Conservation (phyloP, 2,329 filamentous ascomycete genomes). For the Arthrobotrys pseudoclavata region DNA sequence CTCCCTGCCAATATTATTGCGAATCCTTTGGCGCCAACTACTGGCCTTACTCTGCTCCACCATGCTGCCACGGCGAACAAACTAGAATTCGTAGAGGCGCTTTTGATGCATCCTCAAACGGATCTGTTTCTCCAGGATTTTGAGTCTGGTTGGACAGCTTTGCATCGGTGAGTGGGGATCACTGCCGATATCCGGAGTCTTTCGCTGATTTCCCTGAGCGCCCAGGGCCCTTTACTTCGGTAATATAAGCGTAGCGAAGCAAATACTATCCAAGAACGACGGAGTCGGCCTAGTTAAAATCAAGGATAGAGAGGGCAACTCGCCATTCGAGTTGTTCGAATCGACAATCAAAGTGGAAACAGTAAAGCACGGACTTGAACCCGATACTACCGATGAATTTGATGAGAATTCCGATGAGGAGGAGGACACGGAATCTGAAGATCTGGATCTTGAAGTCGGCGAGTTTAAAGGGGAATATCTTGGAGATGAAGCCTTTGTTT, state of each 20-base stretch:
- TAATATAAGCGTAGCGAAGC: constrained; percentile 72
- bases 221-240: constrained; percentile 63
- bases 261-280: constrained; percentile 83
- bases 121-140: constrained; percentile 89
- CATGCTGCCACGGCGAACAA: constrained; percentile 81
- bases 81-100: constrained; percentile 79
- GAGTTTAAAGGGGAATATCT: constrained; percentile 65
- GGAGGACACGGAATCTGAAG: constrained; percentile 37
- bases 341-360: constrained; percentile 81
- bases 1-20: constrained; percentile 79
- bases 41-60: constrained; percentile 77
- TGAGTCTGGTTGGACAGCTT: constrained; percentile 95
- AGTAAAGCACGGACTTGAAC: constrained; percentile 50
- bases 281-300: constrained; percentile 70
- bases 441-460: constrained; percentile 63
- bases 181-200: constrained; percentile 83
- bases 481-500: constrained; percentile 90
- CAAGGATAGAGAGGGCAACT: constrained; percentile 94
- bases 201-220: constrained; percentile 67
- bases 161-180: constrained; percentile 74
- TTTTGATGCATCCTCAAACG: constrained; percentile 84
- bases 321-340: constrained; percentile 88
- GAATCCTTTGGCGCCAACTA: constrained; percentile 44
- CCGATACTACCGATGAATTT: constrained; percentile 69
- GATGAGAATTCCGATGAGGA: constrained; percentile 70